Evolutionary conservation across 345 rosid species (phyloP).

Genomic region (Crucihimalaya himalaica): DNA sequence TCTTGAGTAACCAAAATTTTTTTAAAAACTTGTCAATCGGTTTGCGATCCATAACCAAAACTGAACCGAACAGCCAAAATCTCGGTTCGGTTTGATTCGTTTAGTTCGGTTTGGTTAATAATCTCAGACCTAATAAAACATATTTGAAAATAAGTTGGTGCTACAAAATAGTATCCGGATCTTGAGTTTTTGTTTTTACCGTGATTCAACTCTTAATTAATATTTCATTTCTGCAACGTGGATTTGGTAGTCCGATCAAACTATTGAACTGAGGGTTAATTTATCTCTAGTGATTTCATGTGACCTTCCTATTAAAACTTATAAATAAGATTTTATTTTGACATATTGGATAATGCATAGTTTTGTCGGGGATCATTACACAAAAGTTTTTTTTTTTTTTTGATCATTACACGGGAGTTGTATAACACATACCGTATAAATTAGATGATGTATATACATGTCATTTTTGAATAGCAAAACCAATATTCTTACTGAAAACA

Average conservation of each 20-base stretch:
- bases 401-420: no score
- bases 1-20: no score
- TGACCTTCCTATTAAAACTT: not conserved
- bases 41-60: no score
- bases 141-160: not conserved
- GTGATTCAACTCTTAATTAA: not conserved
- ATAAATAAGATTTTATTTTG: not conserved
- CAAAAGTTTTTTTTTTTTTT: no score
- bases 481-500: not conserved
- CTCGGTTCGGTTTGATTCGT: no score
- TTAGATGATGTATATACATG: not conserved
- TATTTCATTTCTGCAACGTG: not conserved
- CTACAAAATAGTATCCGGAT: not conserved
- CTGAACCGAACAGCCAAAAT: no score
- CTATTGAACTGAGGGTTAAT: not conserved
- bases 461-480: not conserved
- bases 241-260: not conserved
- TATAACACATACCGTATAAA: no score
- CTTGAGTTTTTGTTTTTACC: not conserved
- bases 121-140: no score
- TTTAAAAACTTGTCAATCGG: no score
- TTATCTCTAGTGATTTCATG: not conserved
- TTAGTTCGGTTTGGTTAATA: no score
- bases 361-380: not conserved
- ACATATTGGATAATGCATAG: no score